A percentile compares a stretch with the other conserved stretches of the same genome.
Conservation (phyloP, 768 basidiomycete genomes). For the Leccinum longicurvipes region DNA sequence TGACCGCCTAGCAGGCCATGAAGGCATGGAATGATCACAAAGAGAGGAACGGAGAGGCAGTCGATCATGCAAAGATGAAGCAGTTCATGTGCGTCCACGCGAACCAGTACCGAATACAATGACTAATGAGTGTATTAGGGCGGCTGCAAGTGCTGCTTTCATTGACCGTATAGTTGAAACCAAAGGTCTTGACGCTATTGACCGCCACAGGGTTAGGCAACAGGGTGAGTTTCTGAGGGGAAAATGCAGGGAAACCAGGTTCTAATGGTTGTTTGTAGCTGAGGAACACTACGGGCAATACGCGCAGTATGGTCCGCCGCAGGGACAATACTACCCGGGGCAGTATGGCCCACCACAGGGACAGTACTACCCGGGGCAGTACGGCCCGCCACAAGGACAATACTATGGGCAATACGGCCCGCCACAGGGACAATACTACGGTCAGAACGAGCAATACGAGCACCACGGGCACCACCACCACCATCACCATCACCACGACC, state of each 20-base stretch:
- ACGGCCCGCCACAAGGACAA: too few relatives aligned
- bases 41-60: constrained; percentile 45
- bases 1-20: constrained; percentile 43
- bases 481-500: background rate
- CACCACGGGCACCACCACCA: background rate
- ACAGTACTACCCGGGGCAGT: too few relatives aligned
- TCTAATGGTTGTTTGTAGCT: constrained; percentile 12
- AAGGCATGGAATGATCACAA: constrained; percentile 61
- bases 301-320: background rate
- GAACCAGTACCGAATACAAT: background rate
- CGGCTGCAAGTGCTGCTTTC: constrained; percentile 53
- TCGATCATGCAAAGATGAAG: constrained; percentile 53
- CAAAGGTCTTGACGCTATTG: constrained; percentile 51
- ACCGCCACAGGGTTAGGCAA: constrained; percentile 41
- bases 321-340: too few relatives aligned
- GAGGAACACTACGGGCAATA: background rate
- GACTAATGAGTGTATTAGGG: constrained; percentile 32
- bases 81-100: constrained; percentile 41
- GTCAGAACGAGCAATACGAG: background rate
- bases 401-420: background rate
- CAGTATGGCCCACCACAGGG: too few relatives aligned
- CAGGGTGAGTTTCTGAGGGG: constrained; percentile 24
- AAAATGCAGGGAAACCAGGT: too few relatives aligned
- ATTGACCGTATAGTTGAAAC: constrained; percentile 55
- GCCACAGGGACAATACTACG: background rate